Evolutionary conservation across 2,329 filamentous ascomycete genomes (phyloP), one percentile per base, ranked within the genome.

Genomic region (Botrytis aclada): DNA sequence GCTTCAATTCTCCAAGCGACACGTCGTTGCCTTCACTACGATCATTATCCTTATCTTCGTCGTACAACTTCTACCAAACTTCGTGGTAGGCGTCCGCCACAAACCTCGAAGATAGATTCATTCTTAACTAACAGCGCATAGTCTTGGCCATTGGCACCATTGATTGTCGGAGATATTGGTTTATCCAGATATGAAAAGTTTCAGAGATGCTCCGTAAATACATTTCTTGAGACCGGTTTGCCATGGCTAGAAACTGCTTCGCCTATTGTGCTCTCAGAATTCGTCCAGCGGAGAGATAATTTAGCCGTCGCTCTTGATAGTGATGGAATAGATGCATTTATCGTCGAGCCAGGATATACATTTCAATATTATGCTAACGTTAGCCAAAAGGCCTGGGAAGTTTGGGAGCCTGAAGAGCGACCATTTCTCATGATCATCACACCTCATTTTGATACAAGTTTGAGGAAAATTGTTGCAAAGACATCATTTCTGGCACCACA

Each of bases 341-440:
- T 89, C 2, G 82, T 90, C 1, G 89, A 91, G 77, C 89, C 89
- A 2, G 89, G 89, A 3, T 90, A 89, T 77, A 89, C 88, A 0
- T 90, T 90, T 75, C 86, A 88, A 80, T 86, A 90, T 79, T 91
- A 89, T 77, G 88, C 84, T 64, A 90, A 91, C 77, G 83, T 88
- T 60, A 89, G 87, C 0, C 88, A 90, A 77, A 79, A 79, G 0
- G 86, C 90, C 74, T 90, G 88, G 89, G 88, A 91, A 75, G 85
- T 86, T 0, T 90, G 88, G 88, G 88, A 90, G 82, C 88, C 88
- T 0, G 88, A 90, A 77, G 88, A 90, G 77, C 84, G 88, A 1
- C 89, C 89, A 0, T 90, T 91, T 73, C 79, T 91, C 34, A 90
- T 91, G 87, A 77, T 90, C 29, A 83, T 91, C 18, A 81, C 86